These are phyloP conservation scores for Mallotus repandus DNA, from an alignment of 441 rosid species.

Conservation along the genomic window DNA sequence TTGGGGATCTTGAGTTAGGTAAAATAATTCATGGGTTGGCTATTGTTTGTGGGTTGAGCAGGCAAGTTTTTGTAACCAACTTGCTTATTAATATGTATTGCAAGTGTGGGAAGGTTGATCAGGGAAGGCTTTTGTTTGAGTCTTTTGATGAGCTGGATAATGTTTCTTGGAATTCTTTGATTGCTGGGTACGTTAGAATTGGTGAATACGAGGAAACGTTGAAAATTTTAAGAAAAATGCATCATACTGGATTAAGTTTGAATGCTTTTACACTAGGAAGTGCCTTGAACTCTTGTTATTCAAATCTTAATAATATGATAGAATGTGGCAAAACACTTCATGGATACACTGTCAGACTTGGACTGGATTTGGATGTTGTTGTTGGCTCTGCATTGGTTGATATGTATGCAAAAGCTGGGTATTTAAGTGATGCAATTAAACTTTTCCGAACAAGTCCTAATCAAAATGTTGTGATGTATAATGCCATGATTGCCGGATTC, in stretches of 20 bases:
- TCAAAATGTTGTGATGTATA: constrained; percentile 49
- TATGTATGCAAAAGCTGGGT: constrained; percentile 48
- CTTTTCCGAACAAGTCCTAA: constrained; percentile 37
- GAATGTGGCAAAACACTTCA: constrained; percentile 43
- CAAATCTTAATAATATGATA: constrained; percentile 22
- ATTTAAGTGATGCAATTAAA: constrained; percentile 33
- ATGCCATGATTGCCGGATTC: constrained; percentile 55
- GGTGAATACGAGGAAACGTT: constrained; percentile 40
- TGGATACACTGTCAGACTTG: constrained; percentile 37
- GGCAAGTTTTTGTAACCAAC: constrained; percentile 15
- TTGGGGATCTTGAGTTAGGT: constrained; percentile 1
- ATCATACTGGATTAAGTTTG: constrained; percentile 36
- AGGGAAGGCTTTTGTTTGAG: constrained; percentile 15
- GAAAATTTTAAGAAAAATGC: constrained; percentile 40
- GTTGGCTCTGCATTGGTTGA: constrained; percentile 54
- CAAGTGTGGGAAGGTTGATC: constrained; percentile 10
- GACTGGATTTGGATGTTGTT: constrained; percentile 41
- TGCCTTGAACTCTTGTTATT: constrained; percentile 45
- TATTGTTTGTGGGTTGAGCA: constrained; percentile 3
- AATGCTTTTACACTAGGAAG: constrained; percentile 45
- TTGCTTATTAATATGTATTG: constrained; percentile 20
- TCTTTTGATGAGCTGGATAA: constrained; percentile 4
- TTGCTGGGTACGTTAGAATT: constrained; percentile 14
- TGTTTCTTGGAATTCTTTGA: constrained; percentile 19
- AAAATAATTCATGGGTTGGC: constrained; percentile 13